Base-by-base conservation (phyloP, 495 filamentous ascomycete genomes). In the Diplogelasinospora grovesii region DNA sequence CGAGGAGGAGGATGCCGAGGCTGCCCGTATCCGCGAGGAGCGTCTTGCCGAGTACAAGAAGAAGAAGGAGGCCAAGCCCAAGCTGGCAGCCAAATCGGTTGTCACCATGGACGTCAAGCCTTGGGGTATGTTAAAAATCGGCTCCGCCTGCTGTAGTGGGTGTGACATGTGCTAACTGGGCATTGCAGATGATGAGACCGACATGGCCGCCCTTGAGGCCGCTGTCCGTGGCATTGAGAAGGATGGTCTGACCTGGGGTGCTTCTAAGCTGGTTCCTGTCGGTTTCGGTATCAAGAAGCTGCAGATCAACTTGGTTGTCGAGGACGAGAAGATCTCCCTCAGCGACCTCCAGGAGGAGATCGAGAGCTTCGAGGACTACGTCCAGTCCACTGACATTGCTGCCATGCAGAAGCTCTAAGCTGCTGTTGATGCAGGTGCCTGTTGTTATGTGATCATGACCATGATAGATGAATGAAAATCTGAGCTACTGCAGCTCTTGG, bases 281-380 rank as follows among this genome's bases (percentile, higher is more conserved):
- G 77, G 88, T 59, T 98, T 89, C 77, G 93, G 93, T 70, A 94
- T 98, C 75, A 95, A 92, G 82, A 97, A 97, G 80, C 79, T 98
- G 47, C 93, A 97, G 78, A 93, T 98, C 77, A 97, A 85, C 79
- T 63, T 96, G 46, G 89, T 97, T 50, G 74, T 97, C 49, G 92
- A 97, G 74, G 92, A 98, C 60, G 92, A 97, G 40, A 97, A 97
- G 75, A 63, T 98, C 59, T 89, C 86, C 40, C 63, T 83, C 45
- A 80, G 86, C 41, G 90, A 96, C 35, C 79, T 98, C 56, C 82
- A 96, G 75, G 74, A 78, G 48, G 54, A 85, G 69, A 93, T 97
- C 59, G 26, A 51, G 26, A 84, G 74, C 46, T 82, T 89, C 55
- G 92, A 98, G 76, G 92, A 97, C 68, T 84, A 89, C 57, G 92